phyloP scores from a whole-genome alignment of 2,329 filamentous ascomycete genomes.

The Ophiostoma sp. region DNA sequence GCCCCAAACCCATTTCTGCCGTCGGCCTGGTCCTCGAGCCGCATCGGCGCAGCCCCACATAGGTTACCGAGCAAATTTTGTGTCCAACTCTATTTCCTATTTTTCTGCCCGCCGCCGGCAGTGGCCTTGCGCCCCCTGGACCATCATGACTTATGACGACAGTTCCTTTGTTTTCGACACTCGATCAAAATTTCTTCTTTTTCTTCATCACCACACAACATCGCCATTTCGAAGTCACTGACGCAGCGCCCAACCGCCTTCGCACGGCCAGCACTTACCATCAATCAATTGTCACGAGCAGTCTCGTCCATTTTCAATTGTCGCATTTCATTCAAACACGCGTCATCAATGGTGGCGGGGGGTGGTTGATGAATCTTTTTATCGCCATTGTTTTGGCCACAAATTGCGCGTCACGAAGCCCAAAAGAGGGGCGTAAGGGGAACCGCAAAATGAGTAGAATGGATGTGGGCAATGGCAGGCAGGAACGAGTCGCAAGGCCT shows the following conservation, averaged over 20 bases:
- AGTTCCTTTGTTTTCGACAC: constrained; percentile 6
- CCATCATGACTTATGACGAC: constrained; percentile 19
- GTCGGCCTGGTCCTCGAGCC: constrained; percentile 26
- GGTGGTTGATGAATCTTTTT: neutral
- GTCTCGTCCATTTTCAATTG: neutral
- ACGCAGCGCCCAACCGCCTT: neutral
- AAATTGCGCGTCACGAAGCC: constrained; percentile 8
- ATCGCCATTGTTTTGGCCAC: neutral
- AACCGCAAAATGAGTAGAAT: neutral
- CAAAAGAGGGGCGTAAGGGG: neutral
- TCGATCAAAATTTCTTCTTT: neutral
- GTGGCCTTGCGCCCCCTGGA: constrained; percentile 16
- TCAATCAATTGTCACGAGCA: constrained; percentile 1
- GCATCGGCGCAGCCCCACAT: constrained; percentile 32
- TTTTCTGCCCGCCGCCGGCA: constrained; percentile 21
- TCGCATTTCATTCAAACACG: neutral
- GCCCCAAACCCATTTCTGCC: constrained; percentile 14
- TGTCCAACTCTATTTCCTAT: constrained; percentile 25
- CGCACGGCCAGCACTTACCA: neutral
- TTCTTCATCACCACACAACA: neutral
- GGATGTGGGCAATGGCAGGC: constrained; percentile 12
- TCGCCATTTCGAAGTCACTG: neutral
- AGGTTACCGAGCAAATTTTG: constrained; percentile 23
- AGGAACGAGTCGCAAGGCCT: constrained; percentile 15
- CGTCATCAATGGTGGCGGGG: neutral